Evolutionary conservation across 2,329 filamentous ascomycete species (phyloP), one percentile per base, ranked within the genome.

Genomic region (Hortaea sp.): DNA sequence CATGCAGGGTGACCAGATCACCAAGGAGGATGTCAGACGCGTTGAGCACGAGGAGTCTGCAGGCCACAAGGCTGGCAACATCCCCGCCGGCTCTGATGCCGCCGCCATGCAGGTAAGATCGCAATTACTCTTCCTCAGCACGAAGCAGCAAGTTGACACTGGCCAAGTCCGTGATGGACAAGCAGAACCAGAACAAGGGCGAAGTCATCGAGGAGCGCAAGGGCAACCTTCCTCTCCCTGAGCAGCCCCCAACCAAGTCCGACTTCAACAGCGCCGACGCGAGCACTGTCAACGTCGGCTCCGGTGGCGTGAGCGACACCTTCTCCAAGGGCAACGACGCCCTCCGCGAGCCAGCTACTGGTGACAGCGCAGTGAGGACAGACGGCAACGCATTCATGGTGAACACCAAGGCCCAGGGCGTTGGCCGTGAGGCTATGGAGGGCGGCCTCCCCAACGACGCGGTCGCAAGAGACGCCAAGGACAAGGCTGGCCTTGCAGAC

Each of bases 251-350:
- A 1, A 70, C 68, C n/a, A 69, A 79, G n/a, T 84, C 84, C 5
- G 85, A 92, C 72, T 88, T 81, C 75, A 81, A 89, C 63, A 86
- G 82, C 0, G 72, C 76, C 43, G 84, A 90, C 58, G 74, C 74
- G 30, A 69, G 77, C 51, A 85, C 70, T 46, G 80, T 85, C 61
- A 84, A 86, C 60, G 79, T 85, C 41, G 83, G 83, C 52, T 78
- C 80, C 32, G 82, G 83, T 13, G 66, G 74, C 45, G 56, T 73
- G 1, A 56, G 53, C 7, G 61, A 60, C 46, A 43, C 32, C 29
- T 53, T 59, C 49, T 59, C 66, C 13, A 63, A 75, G 54, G 75
- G 69, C 44, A 72, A 76, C 50, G 66, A 80, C 40, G 51, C 52
- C 28, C 61, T 71, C 7, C 63, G 68, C 31, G 65, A 64, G 43